phyloP scores from a whole-genome alignment of 257 asterid species.

The Lycium barbarum region DNA sequence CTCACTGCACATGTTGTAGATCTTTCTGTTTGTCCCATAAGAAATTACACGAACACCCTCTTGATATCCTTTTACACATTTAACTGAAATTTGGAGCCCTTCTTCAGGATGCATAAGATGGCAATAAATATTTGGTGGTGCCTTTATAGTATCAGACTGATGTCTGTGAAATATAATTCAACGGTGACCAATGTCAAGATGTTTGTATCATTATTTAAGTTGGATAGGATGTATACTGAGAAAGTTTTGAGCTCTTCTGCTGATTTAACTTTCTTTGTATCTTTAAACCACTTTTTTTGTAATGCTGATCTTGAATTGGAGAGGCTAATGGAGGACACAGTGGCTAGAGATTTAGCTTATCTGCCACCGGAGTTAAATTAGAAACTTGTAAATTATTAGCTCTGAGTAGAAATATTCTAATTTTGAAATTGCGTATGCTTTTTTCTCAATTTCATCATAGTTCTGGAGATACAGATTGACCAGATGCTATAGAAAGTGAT shows the following conservation, averaged over 20 bases:
- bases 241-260: slow-evolving; percentile 15
- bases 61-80: not conserved
- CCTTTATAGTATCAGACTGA: slow-evolving; percentile 2
- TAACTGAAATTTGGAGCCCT: slow-evolving; percentile 16
- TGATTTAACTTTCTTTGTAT: not conserved
- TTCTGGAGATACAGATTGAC: not conserved
- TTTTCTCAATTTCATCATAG: not conserved
- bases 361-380: not conserved
- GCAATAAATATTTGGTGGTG: not conserved
- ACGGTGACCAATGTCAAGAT: slow-evolving; percentile 24
- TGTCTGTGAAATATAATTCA: slow-evolving; percentile 17
- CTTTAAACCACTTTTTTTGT: not conserved
- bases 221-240: not conserved
- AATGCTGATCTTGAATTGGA: not conserved
- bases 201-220: not conserved
- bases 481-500: slow-evolving; percentile 16
- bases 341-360: not conserved
- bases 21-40: not conserved
- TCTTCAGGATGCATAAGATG: slow-evolving; percentile 17
- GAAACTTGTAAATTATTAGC: slow-evolving; percentile 23
- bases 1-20: not conserved
- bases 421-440: not conserved
- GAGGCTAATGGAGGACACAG: slow-evolving; percentile 1
- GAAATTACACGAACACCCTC: slow-evolving; percentile 8
- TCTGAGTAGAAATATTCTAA: slow-evolving; percentile 13